Evolutionary conservation across 1,139 yeast species (phyloP).

Genomic region (Candida dubliniensis): DNA sequence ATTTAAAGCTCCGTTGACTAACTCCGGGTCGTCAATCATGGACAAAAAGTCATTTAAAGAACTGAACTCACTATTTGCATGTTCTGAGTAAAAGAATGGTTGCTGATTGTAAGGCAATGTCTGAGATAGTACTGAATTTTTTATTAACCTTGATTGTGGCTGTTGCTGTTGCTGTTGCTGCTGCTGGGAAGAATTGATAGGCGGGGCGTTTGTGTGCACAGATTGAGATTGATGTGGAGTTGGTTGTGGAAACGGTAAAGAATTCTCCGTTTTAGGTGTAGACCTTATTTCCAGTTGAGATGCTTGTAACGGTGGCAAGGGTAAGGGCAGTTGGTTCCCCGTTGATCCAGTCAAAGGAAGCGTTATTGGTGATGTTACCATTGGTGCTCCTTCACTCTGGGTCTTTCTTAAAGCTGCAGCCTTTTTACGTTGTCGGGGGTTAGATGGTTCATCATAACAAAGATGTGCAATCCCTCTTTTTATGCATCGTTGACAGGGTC

Average conservation of each 20-base stretch:
- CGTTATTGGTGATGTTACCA: constrained; percentile 8
- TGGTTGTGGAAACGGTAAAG: constrained; percentile 1
- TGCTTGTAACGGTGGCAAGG: constrained; percentile 11
- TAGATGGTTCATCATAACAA: constrained; percentile 77
- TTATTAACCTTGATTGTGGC: constrained; percentile 15
- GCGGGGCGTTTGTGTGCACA: too few species aligned
- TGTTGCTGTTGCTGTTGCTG: constrained; percentile 8
- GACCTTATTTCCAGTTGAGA: constrained; percentile 7
- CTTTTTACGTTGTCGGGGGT: constrained; percentile 42
- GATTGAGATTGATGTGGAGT: constrained; percentile 1
- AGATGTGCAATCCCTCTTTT: constrained; percentile 87
- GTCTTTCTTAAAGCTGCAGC: constrained; percentile 30
- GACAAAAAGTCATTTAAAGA: constrained; percentile 86
- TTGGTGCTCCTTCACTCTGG: constrained; percentile 13
- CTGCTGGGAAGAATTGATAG: not conserved
- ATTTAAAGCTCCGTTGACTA: constrained; percentile 51
- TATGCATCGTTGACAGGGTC: constrained; percentile 88
- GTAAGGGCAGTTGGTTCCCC: constrained; percentile 9
- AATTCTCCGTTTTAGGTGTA: not conserved
- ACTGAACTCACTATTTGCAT: constrained; percentile 90
- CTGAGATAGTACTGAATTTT: constrained; percentile 40
- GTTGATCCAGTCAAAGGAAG: not conserved
- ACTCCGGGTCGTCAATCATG: constrained; percentile 84
- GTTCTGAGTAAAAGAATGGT: constrained; percentile 84
- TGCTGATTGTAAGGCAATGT: constrained; percentile 58